Base-by-base conservation (phyloP, 73 alveolate genomes). In the Loxodes magnus region DNA sequence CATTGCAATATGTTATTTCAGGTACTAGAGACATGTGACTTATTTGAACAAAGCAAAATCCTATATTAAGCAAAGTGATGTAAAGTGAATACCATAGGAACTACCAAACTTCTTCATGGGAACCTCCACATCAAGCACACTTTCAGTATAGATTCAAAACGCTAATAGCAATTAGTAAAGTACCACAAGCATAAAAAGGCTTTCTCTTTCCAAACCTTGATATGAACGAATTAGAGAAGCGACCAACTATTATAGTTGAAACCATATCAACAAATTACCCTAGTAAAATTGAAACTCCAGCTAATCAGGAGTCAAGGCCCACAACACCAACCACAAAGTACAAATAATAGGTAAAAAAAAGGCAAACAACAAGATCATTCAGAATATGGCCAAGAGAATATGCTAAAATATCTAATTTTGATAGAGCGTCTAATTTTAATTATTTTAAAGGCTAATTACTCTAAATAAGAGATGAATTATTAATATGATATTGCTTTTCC, bases 251-350 rank as follows among this genome's bases (percentile, higher is more conserved):
- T 12, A 88, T 87, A 12, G 96, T 84, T 3, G 80, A 82, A 4
- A 79, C 41, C 10, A 87, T 93, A 56, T 84, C 96, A 5, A 87
- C 83, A 0, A 84, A 31, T 51, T 84, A 70, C 3, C 96, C 96
- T 12, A 81, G 52, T 10, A 84, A 43, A 51, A 82, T 73, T 16
- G 69, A 77, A 51, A 41, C 15, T 24, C 59, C 59, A 25, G 59
- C 59, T 1, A 19, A 14, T 46, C 43, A 37, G 39, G 23, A 25
- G 50, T 12, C 16, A n/a, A 12, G 36, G 5, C 39, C 0, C 27
- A 25, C 43, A 5, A 46, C 59, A 12, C 6, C 59, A 1, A 41
- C 59, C 10, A 46, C n/a, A 24, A 4, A 35, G 23, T 5, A 50
- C 2, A 15, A 41, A 5, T 23, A 33, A 35, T 69, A 69, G 70